These are phyloP conservation scores for Sarcomyxa edulis DNA, from an alignment of 768 basidiomycete species.

Conservation along the genomic window DNA sequence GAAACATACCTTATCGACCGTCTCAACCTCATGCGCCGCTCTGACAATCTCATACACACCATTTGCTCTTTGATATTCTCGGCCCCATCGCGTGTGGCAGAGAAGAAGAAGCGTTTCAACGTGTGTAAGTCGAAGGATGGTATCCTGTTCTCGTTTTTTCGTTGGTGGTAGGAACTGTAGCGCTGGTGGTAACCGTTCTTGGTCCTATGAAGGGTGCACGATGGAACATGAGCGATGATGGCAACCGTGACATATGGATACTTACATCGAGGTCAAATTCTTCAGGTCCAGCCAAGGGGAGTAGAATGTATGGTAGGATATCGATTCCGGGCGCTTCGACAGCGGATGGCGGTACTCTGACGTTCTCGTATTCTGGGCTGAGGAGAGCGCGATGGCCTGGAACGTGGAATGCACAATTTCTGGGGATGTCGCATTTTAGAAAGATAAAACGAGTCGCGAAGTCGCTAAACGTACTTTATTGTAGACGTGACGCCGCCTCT, in stretches of 20 bases:
- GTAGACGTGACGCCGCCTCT: conserved; percentile 83
- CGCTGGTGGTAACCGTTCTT: conserved; percentile 78
- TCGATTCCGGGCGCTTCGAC: conserved; percentile 70
- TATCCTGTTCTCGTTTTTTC: conserved; percentile 80
- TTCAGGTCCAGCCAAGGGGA: conserved; percentile 92
- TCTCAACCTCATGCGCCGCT: conserved; percentile 72
- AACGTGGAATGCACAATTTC: conserved; percentile 75
- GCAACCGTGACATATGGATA: too few relatives aligned
- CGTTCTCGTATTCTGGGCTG: conserved; percentile 50
- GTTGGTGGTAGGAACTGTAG: conserved; percentile 85
- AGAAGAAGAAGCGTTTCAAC: conserved; percentile 88
- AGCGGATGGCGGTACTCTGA: conserved; percentile 56
- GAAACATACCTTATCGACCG: conserved; percentile 62
- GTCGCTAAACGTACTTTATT: conserved; percentile 60
- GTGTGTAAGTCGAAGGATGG: conserved; percentile 70
- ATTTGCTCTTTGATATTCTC: conserved; percentile 70
- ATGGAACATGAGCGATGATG: not conserved
- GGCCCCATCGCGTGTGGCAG: conserved; percentile 85
- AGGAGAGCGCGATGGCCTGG: conserved; percentile 69
- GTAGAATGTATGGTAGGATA: conserved; percentile 76
- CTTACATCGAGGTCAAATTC: conserved; percentile 88
- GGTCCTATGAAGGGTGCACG: conserved; percentile 46
- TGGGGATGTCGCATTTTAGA: conserved; percentile 19
- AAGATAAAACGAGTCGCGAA: too few relatives aligned
- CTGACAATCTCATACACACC: conserved; percentile 88